Evolutionary conservation across 495 filamentous ascomycete species (phyloP), one percentile per base, ranked within the genome.

Genomic region (Xylaria intraflava): DNA sequence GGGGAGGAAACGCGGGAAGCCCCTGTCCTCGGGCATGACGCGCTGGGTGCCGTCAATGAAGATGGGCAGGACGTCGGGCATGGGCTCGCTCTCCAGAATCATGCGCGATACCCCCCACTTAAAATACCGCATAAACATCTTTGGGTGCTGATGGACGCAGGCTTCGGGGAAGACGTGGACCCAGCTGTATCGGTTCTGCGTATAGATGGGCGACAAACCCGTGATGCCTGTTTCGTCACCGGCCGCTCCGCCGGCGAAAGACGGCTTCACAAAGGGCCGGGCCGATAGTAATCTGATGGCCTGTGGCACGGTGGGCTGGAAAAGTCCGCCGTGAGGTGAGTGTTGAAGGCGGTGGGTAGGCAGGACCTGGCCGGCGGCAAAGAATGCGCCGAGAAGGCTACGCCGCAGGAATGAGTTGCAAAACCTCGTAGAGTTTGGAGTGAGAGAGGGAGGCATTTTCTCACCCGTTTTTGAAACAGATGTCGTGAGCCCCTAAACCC

Each of bases 141-240:
- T 67, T 2, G 86, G 82, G 51, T 90, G 82, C 72, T 98, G 93
- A 69, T 97, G 91, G 20, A 96, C 87, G 57, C 84, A 85, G 12
- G 90, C 93, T 69, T 98, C 93, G 31, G 93, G 93, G 70, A 96
- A 98, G 39, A 97, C 86, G 69, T 98, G 93, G 2, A 97, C 72
- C 93, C 92, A 96, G 35, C 78, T 76, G 68, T 87, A 74, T 27
- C 75, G 72, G 47, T 80, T 74, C n/a, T 44, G 58, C 0, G 70
- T 53, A 65, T 79, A 82, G 29, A 68, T 61, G 2, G 84, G 76
- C 44, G 82, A 85, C 0, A 82, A 72, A 0, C 73, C 64, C 14
- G 75, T 66, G 31, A 81, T 69, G 31, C 78, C 72, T 2, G 30
- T 23, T 20, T 46, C 47, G 7, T 41, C 39, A 14, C 31, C 53